These are phyloP conservation scores for Sporisorium reilianum DNA, from an alignment of 1,284 basidiomycete genomes.

Conservation along the genomic window DNA sequence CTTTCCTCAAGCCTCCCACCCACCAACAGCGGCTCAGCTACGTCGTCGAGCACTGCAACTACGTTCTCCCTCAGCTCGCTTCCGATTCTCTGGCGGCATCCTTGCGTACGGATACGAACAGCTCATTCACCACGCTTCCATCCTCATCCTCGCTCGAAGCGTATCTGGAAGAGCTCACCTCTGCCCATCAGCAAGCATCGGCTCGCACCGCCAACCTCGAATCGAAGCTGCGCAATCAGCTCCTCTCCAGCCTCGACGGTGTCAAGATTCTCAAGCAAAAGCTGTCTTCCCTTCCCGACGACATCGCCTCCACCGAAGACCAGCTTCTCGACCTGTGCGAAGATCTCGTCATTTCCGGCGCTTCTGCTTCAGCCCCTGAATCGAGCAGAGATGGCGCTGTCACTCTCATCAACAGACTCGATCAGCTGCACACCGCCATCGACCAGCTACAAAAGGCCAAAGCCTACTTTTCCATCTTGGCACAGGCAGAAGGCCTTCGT, in stretches of 20 bases:
- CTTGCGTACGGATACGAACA: background rate
- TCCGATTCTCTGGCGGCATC: conserved; percentile 28
- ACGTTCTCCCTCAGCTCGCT: conserved; percentile 42
- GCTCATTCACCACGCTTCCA: conserved; percentile 30
- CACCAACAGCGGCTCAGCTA: conserved; percentile 20
- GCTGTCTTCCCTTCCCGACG: conserved; percentile 37
- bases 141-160: conserved; percentile 33
- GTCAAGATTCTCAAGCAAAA: conserved; percentile 35
- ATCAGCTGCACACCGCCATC: conserved; percentile 39
- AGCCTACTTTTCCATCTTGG: conserved; percentile 49
- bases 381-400: conserved; percentile 20
- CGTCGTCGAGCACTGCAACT: conserved; percentile 47
- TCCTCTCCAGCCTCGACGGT: conserved; percentile 26
- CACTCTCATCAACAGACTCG: conserved; percentile 33
- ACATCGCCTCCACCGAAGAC: conserved; percentile 46
- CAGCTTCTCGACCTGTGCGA: conserved; percentile 46
- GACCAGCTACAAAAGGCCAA: conserved; percentile 45
- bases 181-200: conserved; percentile 18
- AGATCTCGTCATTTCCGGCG: conserved; percentile 30
- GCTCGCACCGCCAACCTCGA: conserved; percentile 26
- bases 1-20: conserved; percentile 25
- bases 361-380: conserved; percentile 4
- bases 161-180: conserved; percentile 31
- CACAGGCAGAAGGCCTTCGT: conserved; percentile 53
- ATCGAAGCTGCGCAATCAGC: conserved; percentile 32